Base-by-base conservation (phyloP, 129 eudicot genomes). In the Arctium minus region DNA sequence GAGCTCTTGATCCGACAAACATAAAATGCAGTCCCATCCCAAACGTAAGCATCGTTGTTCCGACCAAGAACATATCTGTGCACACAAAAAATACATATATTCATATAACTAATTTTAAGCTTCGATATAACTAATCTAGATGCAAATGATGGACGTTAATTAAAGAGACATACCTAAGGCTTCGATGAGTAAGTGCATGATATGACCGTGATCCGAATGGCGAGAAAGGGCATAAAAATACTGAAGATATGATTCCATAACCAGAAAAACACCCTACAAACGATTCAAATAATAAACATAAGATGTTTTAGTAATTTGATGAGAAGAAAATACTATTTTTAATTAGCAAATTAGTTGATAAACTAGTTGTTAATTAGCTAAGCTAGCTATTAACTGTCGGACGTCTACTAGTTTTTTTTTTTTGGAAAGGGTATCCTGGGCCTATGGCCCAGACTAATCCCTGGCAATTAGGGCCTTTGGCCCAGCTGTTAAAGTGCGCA, bases 31-130 rank as follows among this genome's bases (percentile, higher is more conserved):
- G 68, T 9, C 93, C 90, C 85, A 84, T 86, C 17, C 94, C 98
- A 50, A 94, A 92, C 8, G 88, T 85, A 80, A 94, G 91, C 98
- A 92, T 87, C 27, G 97, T 93, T 2, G 97, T 90, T 83, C 97
- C 98, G 38, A 94, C 80, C 75, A 94, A 81, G 87, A 88, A 94
- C 98, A 94, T 87, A 80, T 94, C 87, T 83, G 4, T 18, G 13
- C 35, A 9, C 33, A 3, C 50, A 67, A 67, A 22, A 27, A 27
- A 3, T 8, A 29, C 12, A 29, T 22, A 67, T 9, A 67, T 60
- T 27, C 17, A 12, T 30, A 64, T 67, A 65, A 65, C 46, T 67
- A 65, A 42, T 29, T 74, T 68, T 46, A 48, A 35, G 31, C 8
- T 32, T 75, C n/a, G 39, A 53, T 60, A 22, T 6, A 33, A 27